A percentile compares a stretch with the other conserved stretches of the same genome.
Evolutionary conservation across 331 rosid genomes (phyloP).

Genomic region (Rhamnella rubrinervis): DNA sequence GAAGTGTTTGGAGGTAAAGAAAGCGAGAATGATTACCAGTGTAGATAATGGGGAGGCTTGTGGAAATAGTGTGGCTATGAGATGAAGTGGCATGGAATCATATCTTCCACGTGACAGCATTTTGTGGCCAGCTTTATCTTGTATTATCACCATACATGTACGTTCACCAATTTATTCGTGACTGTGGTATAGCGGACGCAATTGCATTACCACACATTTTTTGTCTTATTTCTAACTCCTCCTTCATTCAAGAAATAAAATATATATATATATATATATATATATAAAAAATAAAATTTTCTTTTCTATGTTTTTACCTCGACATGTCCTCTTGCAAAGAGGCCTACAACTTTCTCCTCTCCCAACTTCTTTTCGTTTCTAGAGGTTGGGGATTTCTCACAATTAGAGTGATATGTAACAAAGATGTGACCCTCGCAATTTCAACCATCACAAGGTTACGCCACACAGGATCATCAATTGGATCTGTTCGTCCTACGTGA

Average conservation of each 20-base stretch:
- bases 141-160: constrained; percentile 26
- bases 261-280: too few relatives aligned
- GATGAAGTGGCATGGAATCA: constrained; percentile 30
- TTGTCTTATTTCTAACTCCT: not conserved
- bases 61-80: constrained; percentile 34
- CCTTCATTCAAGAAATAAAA: too few relatives aligned
- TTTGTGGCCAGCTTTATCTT: constrained; percentile 33
- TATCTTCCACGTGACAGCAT: constrained; percentile 63
- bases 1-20: constrained; percentile 9
- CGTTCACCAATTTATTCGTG: not conserved
- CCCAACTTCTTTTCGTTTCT: not conserved
- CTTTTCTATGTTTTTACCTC: too few relatives aligned
- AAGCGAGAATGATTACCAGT: not conserved
- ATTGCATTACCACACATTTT: not conserved
- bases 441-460: not conserved
- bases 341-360: not conserved
- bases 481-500: not conserved
- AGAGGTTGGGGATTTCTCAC: not conserved
- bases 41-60: constrained; percentile 22
- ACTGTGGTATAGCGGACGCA: constrained; percentile 37
- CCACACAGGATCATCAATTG: not conserved
- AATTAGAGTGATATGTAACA: not conserved
- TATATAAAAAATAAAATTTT: too few relatives aligned
- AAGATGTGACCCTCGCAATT: not conserved
- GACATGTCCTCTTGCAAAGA: too few relatives aligned